phyloP scores from a whole-genome alignment of 139 green algal species.

The Micromonas pusilla region DNA sequence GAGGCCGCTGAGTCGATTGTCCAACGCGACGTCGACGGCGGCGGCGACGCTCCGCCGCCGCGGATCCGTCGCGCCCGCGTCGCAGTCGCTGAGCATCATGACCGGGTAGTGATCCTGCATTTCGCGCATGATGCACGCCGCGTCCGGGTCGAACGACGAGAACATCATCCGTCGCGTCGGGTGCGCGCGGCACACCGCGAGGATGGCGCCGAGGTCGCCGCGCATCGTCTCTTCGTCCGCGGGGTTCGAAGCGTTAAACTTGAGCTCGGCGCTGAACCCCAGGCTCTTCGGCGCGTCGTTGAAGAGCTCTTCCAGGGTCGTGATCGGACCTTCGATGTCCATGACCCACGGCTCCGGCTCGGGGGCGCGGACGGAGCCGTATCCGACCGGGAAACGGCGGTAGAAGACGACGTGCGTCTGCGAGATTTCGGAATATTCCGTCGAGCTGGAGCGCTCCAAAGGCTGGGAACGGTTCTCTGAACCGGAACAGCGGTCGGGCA shows the following conservation, averaged over 20 bases:
- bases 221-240: constrained; percentile 1
- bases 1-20: constrained; percentile 53
- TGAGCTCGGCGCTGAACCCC: constrained; percentile 80
- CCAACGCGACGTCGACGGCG: constrained; percentile 53
- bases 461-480: too few relatives aligned
- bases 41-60: constrained; percentile 58
- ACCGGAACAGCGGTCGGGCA: too few relatives aligned
- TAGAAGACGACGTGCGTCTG: constrained; percentile 3
- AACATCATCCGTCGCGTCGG: constrained; percentile 42
- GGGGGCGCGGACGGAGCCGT: not conserved
- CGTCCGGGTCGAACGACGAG: constrained; percentile 77
- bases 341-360: constrained; percentile 27
- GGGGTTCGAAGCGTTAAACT: constrained; percentile 58
- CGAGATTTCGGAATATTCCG: not conserved
- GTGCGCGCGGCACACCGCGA: constrained; percentile 4
- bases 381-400: not conserved
- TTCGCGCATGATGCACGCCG: constrained; percentile 50
- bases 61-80: constrained; percentile 52
- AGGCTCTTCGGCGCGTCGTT: constrained; percentile 46
- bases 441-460: not conserved
- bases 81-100: constrained; percentile 65
- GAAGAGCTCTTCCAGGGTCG: constrained; percentile 66
- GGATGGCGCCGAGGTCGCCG: not conserved
- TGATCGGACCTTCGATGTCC: constrained; percentile 60
- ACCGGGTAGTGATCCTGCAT: constrained; percentile 51